Evolutionary conservation across 768 basidiomycete species (phyloP).

Genomic region (Amanita jacksonii): DNA sequence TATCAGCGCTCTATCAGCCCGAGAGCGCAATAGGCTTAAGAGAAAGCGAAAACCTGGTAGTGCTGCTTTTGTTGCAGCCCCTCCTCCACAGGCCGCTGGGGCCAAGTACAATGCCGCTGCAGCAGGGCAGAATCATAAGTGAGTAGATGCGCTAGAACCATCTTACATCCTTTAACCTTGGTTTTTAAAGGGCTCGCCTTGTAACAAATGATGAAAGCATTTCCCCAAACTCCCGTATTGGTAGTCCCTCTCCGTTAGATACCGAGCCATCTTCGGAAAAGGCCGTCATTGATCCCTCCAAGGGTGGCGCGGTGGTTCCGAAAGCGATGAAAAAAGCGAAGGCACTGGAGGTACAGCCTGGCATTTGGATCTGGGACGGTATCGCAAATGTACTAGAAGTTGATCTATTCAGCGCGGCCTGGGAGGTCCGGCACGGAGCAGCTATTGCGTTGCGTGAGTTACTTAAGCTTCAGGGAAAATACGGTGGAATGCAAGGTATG

Average conservation of each 20-base stretch:
- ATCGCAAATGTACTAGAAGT: constrained; percentile 72
- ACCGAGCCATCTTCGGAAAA: constrained; percentile 43
- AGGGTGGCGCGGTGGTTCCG: constrained; percentile 78
- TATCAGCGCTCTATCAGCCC: constrained; percentile 61
- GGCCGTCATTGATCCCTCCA: constrained; percentile 68
- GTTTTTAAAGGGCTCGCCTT: constrained; percentile 52
- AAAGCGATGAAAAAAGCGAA: constrained; percentile 70
- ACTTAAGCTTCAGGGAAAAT: constrained; percentile 72
- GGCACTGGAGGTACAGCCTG: constrained; percentile 65
- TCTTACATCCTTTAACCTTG: constrained; percentile 3
- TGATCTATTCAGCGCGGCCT: constrained; percentile 74
- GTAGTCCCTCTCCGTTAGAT: constrained; percentile 41
- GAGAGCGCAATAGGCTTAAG: constrained; percentile 91
- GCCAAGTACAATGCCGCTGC: constrained; percentile 56
- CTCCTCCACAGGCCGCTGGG: constrained; percentile 48
- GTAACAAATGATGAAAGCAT: constrained; percentile 54
- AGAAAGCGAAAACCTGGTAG: constrained; percentile 88
- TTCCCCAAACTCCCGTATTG: constrained; percentile 41
- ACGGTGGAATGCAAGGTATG: constrained; percentile 73
- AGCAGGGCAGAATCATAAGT: constrained; percentile 53
- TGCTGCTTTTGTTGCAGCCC: constrained; percentile 70
- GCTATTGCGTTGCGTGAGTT: constrained; percentile 87
- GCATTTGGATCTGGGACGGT: constrained; percentile 83
- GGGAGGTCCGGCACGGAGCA: constrained; percentile 94
- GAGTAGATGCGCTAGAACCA: constrained; percentile 12